Conservation (phyloP, 2,329 filamentous ascomycete species). For the Pseudocercospora cruenta region DNA sequence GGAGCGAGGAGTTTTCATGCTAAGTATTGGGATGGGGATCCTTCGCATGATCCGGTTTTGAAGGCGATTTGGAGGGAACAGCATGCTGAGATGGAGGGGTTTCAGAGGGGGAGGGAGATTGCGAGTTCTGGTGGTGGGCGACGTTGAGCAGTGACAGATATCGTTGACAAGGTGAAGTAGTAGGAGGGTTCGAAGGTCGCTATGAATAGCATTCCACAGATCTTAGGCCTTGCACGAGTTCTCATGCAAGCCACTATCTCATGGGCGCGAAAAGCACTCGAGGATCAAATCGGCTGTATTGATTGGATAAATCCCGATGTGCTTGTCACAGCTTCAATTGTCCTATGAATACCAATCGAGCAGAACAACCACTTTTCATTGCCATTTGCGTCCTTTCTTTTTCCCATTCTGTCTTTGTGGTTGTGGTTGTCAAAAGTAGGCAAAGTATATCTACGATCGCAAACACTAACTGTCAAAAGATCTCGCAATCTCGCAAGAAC, state of each 20-base stretch:
- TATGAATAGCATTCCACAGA: too few species aligned
- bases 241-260: too few species aligned
- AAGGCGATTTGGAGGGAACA: slow-evolving; percentile 43
- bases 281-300: not conserved
- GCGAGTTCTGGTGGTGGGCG: not conserved
- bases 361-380: not conserved
- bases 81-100: slow-evolving; percentile 43
- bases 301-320: not conserved
- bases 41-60: slow-evolving; percentile 39
- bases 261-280: not conserved
- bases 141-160: not conserved
- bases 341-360: slow-evolving; percentile 2
- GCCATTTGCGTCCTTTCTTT: not conserved
- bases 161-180: too few species aligned
- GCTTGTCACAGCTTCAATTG: not conserved
- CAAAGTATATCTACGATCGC: not conserved
- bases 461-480: not conserved
- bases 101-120: slow-evolving; percentile 36
- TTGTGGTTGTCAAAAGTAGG: not conserved
- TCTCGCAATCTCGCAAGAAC: not conserved
- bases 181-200: too few species aligned
- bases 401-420: not conserved
- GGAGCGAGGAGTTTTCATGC: slow-evolving; percentile 45
- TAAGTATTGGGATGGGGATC: slow-evolving; percentile 47
- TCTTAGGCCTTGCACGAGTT: too few species aligned